Conservation (phyloP, 345 rosid species). For the Pistacia atlantica region DNA sequence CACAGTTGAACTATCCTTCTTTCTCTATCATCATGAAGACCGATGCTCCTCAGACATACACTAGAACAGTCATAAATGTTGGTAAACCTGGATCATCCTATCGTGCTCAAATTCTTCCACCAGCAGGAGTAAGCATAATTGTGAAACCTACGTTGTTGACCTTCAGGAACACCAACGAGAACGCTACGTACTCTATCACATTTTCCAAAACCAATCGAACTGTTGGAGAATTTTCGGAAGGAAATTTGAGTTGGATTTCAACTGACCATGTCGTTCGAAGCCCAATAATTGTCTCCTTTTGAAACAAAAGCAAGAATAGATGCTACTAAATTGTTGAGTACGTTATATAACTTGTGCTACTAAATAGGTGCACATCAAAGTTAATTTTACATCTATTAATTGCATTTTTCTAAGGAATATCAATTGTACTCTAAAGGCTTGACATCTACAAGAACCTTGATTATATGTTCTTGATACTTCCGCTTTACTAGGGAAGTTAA, state of each 20-base stretch:
- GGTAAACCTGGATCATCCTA: constrained; percentile 37
- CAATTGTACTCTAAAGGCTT: too few relatives aligned
- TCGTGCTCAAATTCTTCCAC: constrained; percentile 18
- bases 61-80: constrained; percentile 49
- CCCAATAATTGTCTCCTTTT: background rate
- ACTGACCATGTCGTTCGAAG: background rate
- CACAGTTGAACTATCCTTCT: constrained; percentile 47
- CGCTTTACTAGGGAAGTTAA: too few relatives aligned
- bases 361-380: too few relatives aligned
- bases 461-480: too few relatives aligned
- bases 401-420: too few relatives aligned
- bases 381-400: too few relatives aligned
- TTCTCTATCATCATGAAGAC: constrained; percentile 24
- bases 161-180: constrained; percentile 27
- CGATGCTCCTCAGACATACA: constrained; percentile 21
- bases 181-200: constrained; percentile 22
- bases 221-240: constrained; percentile 11
- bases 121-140: constrained; percentile 22
- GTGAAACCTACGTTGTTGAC: background rate
- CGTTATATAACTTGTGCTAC: too few relatives aligned
- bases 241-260: constrained; percentile 32
- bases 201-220: constrained; percentile 5
- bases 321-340: too few relatives aligned
- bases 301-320: background rate
- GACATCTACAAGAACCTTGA: too few relatives aligned